Evolutionary conservation across 495 filamentous ascomycete species (phyloP), one percentile per base, ranked within the genome.

Genomic region (Talaromyces nanjingensis): DNA sequence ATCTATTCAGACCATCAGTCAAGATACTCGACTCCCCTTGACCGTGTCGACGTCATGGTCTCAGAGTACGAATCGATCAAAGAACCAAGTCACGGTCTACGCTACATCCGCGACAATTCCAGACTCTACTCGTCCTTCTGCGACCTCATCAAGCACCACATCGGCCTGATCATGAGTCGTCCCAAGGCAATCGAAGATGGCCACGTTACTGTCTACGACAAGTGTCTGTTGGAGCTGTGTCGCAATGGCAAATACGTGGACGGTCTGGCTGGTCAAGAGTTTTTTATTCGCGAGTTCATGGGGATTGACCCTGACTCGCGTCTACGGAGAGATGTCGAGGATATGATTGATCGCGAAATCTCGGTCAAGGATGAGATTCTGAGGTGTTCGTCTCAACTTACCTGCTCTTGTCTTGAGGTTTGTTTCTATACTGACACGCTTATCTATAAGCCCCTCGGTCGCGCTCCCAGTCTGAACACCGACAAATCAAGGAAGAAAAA

Each of bases 121-220:
- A 61, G 67, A 6, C 53, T 68, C 45, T 63, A 62, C 18, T 31
- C 61, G 0, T 42, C 66, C n/a, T 67, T 79, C 31, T 63, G 68
- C 25, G 64, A 71, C 34, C 68, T 71, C 11, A 24, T 79, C 27
- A 66, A 65, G 8, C 73, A 72, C 25, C 74, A 77, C 49, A 61
- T 73, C 20, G 64, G 65, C 4, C 65, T 75, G 12, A 67, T 80
- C 45, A 64, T 65, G 18, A 65, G 64, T 7, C 80, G 79, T 59
- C 77, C 74, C 3, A 70, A 69, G 54, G 55, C 65, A n/a, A 66
- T 74, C 20, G 74, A 72, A 8, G 70, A 77, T 37, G 67, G 70
- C n/a, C 72, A 83, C 62, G 66, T 81, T 60, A 81, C 71, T 3
- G 63, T 76, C 64, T 77, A 72, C 39, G 78, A 83, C 65, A 71